Conservation (phyloP, 371 early-diverging fungal species). For the Mucor velutinosus region DNA sequence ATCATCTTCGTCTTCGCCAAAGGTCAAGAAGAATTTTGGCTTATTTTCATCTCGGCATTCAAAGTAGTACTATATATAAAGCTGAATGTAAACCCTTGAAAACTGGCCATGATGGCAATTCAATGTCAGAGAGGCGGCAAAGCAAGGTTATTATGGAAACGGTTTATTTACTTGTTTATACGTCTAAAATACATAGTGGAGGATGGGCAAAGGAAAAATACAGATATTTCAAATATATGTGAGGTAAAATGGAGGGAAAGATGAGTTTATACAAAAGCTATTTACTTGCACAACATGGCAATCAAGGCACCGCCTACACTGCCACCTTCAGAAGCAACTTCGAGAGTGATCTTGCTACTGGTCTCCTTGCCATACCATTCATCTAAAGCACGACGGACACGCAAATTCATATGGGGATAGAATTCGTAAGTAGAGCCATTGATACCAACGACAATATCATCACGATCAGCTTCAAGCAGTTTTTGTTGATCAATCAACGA, state of each 20-base stretch:
- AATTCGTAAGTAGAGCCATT: constrained; percentile 50
- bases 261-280: neutral
- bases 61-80: neutral
- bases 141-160: neutral
- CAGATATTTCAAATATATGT: neutral
- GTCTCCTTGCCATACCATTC: constrained; percentile 42
- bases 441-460: constrained; percentile 44
- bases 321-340: constrained; percentile 47
- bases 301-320: constrained; percentile 52
- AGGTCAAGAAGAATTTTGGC: constrained; percentile 8
- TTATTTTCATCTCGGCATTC: neutral
- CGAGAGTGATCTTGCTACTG: constrained; percentile 32
- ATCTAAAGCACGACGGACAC: constrained; percentile 31
- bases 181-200: neutral
- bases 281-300: constrained; percentile 47
- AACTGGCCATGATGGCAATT: too few species aligned
- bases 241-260: neutral
- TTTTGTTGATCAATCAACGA: constrained; percentile 42
- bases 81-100: too few species aligned
- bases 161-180: neutral
- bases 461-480: constrained; percentile 2
- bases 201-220: neutral
- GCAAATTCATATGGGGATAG: constrained; percentile 42
- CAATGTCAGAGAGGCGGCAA: too few species aligned
- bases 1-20: constrained; percentile 9